Evolutionary conservation across 768 basidiomycete species (phyloP).

Genomic region (Trichaptum fuscoviolaceum): DNA sequence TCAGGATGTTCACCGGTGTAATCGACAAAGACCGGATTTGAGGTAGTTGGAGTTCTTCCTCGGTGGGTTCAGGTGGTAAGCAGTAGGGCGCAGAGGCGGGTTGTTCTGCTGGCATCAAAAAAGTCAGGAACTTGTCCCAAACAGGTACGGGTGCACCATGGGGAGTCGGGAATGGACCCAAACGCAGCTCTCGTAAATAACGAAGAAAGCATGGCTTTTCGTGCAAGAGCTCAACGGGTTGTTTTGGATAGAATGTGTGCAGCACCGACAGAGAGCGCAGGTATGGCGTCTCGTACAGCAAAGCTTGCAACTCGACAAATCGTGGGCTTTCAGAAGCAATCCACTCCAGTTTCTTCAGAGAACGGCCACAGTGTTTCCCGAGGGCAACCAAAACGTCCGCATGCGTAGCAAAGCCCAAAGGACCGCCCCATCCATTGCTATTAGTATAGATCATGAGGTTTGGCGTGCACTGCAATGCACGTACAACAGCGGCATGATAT

Average conservation of each 20-base stretch:
- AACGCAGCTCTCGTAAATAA: not conserved
- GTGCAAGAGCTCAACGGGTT: not conserved
- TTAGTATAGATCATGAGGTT: slow-evolving; percentile 1
- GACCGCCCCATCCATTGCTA: not conserved
- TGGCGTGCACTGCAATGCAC: not conserved
- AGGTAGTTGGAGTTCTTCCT: not conserved
- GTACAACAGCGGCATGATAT: not conserved
- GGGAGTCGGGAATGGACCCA: slow-evolving; percentile 1
- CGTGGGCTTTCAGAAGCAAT: not conserved
- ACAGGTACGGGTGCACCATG: not conserved
- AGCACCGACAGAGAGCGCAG: slow-evolving; percentile 1
- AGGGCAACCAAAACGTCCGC: not conserved
- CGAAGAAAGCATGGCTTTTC: not conserved
- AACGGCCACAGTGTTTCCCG: not conserved
- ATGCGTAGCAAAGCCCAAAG: not conserved
- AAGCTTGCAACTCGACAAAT: not conserved
- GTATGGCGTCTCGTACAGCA: not conserved
- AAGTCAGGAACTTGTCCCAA: not conserved
- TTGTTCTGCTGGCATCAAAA: not conserved
- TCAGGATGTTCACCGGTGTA: not conserved
- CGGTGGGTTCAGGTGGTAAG: not conserved
- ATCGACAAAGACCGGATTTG: not conserved
- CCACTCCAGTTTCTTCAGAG: not conserved
- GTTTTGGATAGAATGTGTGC: slow-evolving; percentile 1
- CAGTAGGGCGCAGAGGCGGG: not conserved